Evolutionary conservation across 1,139 yeast genomes (phyloP).

Genomic region (Scheffersomyces segobiensis): DNA sequence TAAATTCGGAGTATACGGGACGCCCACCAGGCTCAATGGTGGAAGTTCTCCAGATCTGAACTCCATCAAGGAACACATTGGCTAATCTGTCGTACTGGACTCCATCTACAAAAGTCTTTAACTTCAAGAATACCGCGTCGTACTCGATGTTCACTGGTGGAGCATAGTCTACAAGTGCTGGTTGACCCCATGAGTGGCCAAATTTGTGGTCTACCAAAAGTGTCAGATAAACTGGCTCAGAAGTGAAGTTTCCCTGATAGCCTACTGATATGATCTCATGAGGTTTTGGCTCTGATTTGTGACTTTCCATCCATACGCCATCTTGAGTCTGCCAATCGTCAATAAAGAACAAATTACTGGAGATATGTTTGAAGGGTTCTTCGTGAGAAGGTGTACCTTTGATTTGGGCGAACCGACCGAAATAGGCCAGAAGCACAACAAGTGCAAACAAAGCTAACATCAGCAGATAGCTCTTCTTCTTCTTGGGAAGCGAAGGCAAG

Average conservation of each 20-base stretch:
- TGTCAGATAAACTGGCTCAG: constrained; percentile 41
- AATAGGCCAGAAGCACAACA: neutral
- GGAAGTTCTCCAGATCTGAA: constrained; percentile 81
- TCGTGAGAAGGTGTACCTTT: neutral
- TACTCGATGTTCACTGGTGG: constrained; percentile 44
- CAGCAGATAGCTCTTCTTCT: neutral
- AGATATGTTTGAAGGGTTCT: neutral
- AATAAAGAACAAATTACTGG: neutral
- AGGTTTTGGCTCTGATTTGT: neutral
- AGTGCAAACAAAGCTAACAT: neutral
- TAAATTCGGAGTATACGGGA: constrained; percentile 43
- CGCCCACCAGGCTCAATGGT: constrained; percentile 75
- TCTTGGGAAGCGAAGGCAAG: neutral
- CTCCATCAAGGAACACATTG: constrained; percentile 63
- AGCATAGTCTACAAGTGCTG: constrained; percentile 39
- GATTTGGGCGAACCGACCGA: too few relatives aligned
- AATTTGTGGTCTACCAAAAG: constrained; percentile 47
- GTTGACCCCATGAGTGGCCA: constrained; percentile 61
- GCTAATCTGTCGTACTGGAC: constrained; percentile 78
- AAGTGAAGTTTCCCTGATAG: neutral
- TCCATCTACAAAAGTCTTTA: constrained; percentile 62
- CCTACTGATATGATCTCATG: neutral
- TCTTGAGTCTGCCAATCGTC: neutral
- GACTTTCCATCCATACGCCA: neutral
- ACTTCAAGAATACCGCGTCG: constrained; percentile 60